These are phyloP conservation scores for Pseudocercospora crystallina DNA, from an alignment of 2,329 filamentous ascomycete species.

Conservation along the genomic window DNA sequence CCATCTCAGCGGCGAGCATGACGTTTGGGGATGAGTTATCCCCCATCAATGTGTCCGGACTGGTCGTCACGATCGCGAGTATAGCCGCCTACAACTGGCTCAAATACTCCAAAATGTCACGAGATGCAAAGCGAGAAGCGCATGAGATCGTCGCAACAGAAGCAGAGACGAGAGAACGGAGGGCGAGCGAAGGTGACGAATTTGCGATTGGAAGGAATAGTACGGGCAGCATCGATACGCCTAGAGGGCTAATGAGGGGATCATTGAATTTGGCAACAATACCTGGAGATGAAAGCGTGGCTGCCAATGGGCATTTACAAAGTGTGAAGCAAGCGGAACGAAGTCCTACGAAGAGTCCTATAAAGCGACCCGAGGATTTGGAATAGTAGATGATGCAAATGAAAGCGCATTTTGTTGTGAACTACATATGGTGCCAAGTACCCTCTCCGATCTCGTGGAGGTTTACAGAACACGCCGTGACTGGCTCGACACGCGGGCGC, in stretches of 20 bases:
- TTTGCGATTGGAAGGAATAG: conserved; percentile 21
- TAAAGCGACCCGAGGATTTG: conserved; percentile 48
- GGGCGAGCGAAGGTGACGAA: conserved; percentile 14
- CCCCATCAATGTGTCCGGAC: conserved; percentile 78
- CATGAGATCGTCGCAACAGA: conserved; percentile 42
- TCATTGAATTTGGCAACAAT: conserved; percentile 19
- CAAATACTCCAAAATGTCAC: conserved; percentile 86
- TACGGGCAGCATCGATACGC: conserved; percentile 31
- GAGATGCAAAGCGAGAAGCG: conserved; percentile 61
- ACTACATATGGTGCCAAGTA: too few relatives aligned
- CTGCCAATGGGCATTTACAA: too few relatives aligned
- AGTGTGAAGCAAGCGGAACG: conserved; percentile 3
- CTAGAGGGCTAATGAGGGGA: conserved; percentile 22
- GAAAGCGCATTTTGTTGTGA: too few relatives aligned
- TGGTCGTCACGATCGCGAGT: conserved; percentile 80
- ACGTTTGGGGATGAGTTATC: conserved; percentile 89
- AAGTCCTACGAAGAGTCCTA: conserved; percentile 36
- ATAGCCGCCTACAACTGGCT: conserved; percentile 93
- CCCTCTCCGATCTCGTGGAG: too few relatives aligned
- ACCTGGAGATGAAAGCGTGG: too few relatives aligned
- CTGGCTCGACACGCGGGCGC: too few relatives aligned
- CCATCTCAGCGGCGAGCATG: conserved; percentile 81
- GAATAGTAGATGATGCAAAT: conserved; percentile 29
- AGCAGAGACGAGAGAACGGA: conserved; percentile 27
- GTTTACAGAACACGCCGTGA: too few relatives aligned